Conservation (phyloP, 2,329 filamentous ascomycete genomes). For the Hypoxylon sp. region DNA sequence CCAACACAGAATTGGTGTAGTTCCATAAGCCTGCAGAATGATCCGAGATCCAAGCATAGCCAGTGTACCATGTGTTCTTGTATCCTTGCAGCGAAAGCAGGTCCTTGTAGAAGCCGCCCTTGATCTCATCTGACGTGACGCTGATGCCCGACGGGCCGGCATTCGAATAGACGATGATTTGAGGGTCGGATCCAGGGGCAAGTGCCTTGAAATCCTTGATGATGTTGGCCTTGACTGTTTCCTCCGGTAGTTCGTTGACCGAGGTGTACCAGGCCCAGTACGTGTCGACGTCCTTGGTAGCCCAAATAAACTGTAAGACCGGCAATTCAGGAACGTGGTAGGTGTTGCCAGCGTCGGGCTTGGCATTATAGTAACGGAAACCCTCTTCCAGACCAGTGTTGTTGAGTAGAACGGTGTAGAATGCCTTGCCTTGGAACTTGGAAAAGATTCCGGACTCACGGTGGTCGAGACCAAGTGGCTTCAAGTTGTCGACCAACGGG, state of each 20-base stretch:
- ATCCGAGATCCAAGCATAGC: slow-evolving; percentile 15
- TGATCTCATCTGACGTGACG: slow-evolving; percentile 12
- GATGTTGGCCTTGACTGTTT: slow-evolving; percentile 7
- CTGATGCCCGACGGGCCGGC: slow-evolving; percentile 1
- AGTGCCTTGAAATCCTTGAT: slow-evolving; percentile 1
- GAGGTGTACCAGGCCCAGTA: slow-evolving; percentile 10
- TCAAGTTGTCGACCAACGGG: slow-evolving; percentile 48
- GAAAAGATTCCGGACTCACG: slow-evolving; percentile 49
- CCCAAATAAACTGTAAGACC: slow-evolving; percentile 5
- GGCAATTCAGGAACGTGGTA: slow-evolving; percentile 9
- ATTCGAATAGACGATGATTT: slow-evolving; percentile 9
- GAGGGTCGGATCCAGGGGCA: not conserved
- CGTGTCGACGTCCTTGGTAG: slow-evolving; percentile 1
- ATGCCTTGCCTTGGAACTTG: slow-evolving; percentile 49
- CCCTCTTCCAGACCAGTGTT: slow-evolving; percentile 47
- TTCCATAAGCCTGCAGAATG: slow-evolving; percentile 20
- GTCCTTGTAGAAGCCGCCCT: slow-evolving; percentile 14
- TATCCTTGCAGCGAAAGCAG: slow-evolving; percentile 16
- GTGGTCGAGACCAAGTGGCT: slow-evolving; percentile 47
- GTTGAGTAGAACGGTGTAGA: slow-evolving; percentile 50
- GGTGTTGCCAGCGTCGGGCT: not conserved
- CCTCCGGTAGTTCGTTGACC: not conserved
- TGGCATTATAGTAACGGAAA: slow-evolving; percentile 1
- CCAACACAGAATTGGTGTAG: too few relatives aligned
- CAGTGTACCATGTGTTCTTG: slow-evolving; percentile 19